Conservation (phyloP, 2,329 filamentous ascomycete genomes). For the Phyllosticta citrichinensis region DNA sequence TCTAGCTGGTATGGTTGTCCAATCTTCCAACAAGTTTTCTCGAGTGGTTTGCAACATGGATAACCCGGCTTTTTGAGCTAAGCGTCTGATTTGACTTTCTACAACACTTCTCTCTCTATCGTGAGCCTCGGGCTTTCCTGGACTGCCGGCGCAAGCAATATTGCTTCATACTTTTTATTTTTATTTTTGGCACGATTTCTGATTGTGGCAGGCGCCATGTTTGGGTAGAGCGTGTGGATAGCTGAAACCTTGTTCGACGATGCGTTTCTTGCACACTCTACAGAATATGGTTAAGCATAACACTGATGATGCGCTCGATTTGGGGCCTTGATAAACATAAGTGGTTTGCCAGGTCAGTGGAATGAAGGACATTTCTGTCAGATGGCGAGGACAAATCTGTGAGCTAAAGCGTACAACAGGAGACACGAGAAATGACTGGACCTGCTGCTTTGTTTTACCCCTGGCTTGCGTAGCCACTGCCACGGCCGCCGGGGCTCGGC, state of each 20-base stretch:
- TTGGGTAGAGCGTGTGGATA: not conserved
- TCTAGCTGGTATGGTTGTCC: not conserved
- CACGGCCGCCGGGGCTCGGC: not conserved
- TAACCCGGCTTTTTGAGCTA: not conserved
- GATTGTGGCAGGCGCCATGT: not conserved
- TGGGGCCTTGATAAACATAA: not conserved
- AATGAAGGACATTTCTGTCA: not conserved
- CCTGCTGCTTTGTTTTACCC: not conserved
- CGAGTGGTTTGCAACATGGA: not conserved
- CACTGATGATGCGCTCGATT: not conserved
- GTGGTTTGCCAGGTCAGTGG: not conserved
- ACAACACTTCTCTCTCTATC: not conserved
- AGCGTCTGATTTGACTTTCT: not conserved
- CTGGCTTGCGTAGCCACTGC: not conserved
- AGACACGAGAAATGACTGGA: not conserved
- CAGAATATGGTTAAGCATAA: not conserved
- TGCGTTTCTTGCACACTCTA: not conserved
- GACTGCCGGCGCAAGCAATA: not conserved
- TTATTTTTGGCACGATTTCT: not conserved
- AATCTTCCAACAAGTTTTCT: not conserved
- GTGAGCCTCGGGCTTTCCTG: not conserved
- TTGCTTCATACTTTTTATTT: no score
- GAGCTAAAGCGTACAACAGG: not conserved
- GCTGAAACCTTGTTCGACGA: not conserved
- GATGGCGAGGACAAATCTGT: not conserved